Percentiles rank a stretch among this genome's conserved stretches.
These are phyloP conservation scores for Populus hybrid DNA, from an alignment of 441 rosid species.

Conservation along the genomic window DNA sequence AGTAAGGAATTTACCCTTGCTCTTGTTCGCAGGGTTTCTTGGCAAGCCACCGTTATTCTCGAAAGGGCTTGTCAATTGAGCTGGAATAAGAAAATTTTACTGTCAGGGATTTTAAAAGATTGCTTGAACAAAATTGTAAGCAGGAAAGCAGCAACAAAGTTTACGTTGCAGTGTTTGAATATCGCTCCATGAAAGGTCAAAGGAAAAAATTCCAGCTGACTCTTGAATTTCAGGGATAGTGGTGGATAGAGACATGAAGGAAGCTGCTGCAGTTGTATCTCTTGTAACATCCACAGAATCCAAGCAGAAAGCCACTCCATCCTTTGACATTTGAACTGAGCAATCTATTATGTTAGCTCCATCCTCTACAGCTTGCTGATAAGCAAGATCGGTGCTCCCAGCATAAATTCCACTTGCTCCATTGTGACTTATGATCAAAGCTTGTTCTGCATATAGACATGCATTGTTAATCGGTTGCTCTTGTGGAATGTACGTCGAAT, in stretches of 20 bases:
- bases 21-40: conserved; percentile 68
- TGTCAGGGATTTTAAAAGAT: neutral
- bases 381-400: conserved; percentile 81
- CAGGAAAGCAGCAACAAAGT: neutral
- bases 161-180: conserved; percentile 77
- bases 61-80: conserved; percentile 65
- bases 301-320: conserved; percentile 76
- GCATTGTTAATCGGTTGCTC: neutral
- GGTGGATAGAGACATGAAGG: conserved; percentile 49
- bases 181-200: conserved; percentile 85
- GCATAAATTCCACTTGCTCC: conserved; percentile 93
- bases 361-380: conserved; percentile 70
- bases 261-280: conserved; percentile 55
- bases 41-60: conserved; percentile 17
- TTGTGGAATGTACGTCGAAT: neutral
- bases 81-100: conserved; percentile 35
- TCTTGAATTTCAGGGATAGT: conserved; percentile 61
- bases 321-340: conserved; percentile 81
- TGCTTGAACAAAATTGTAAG: neutral
- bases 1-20: conserved; percentile 53
- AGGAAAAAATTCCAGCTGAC: conserved; percentile 68
- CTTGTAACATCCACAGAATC: conserved; percentile 55
- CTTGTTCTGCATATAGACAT: conserved; percentile 30
- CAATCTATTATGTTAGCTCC: conserved; percentile 91
- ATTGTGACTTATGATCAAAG: conserved; percentile 64